phyloP scores from a whole-genome alignment of 2,329 filamentous ascomycete genomes.

The Boeremia exigua region DNA sequence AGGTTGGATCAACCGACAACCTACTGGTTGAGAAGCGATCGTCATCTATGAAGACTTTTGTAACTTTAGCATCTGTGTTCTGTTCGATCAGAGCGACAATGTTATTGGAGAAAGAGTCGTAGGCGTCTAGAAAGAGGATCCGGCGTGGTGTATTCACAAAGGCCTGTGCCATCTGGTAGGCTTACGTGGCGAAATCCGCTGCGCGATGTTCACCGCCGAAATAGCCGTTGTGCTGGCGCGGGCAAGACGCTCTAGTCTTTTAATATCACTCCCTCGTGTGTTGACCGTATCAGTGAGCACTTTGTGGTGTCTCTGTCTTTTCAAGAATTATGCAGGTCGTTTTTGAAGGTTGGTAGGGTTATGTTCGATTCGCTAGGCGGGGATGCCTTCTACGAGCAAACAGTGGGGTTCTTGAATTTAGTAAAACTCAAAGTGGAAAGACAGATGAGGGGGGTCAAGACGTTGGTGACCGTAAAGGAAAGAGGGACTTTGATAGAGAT shows the following conservation, averaged over 20 bases:
- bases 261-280: no score
- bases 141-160: constrained; percentile 40
- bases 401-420: not conserved
- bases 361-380: not conserved
- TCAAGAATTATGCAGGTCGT: not conserved
- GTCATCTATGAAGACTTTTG: constrained; percentile 72
- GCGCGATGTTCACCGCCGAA: not conserved
- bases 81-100: constrained; percentile 82
- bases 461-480: not conserved
- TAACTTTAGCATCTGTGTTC: constrained; percentile 70
- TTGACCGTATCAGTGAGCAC: no score
- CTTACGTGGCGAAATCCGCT: constrained; percentile 12
- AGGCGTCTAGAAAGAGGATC: constrained; percentile 91
- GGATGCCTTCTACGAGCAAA: not conserved
- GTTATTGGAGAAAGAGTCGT: constrained; percentile 97
- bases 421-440: not conserved
- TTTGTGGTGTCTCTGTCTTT: not conserved
- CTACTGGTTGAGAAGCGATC: constrained; percentile 23
- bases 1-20: constrained; percentile 35
- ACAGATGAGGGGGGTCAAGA: not conserved
- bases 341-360: not conserved
- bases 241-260: not conserved
- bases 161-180: constrained; percentile 36
- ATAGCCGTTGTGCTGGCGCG: not conserved
- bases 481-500: constrained; percentile 1